These are phyloP conservation scores for Solanum verrucosum DNA, from an alignment of 257 asterid species.

Conservation along the genomic window DNA sequence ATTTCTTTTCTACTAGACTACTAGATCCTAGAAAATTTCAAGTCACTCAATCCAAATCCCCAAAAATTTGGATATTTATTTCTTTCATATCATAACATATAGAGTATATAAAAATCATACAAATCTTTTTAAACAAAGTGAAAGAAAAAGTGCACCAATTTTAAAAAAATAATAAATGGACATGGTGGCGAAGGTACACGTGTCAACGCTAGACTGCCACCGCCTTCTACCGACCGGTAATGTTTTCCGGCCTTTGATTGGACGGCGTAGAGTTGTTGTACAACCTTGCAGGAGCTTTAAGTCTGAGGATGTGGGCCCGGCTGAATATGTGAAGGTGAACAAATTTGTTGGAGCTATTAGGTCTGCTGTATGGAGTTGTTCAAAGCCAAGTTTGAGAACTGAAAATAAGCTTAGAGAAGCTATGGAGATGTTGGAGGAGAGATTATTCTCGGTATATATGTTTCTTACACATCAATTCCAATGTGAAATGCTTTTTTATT, in stretches of 20 bases:
- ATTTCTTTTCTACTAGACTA: not conserved
- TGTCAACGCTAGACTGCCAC: constrained; percentile 43
- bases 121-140: not conserved
- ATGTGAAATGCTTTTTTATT: not conserved
- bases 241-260: constrained; percentile 21
- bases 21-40: not conserved
- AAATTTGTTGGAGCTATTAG: constrained; percentile 38
- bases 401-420: constrained; percentile 34
- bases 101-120: not conserved
- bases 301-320: constrained; percentile 31
- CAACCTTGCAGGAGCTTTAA: constrained; percentile 63
- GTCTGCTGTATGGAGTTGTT: constrained; percentile 66
- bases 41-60: not conserved
- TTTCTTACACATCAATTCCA: not conserved
- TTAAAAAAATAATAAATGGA: constrained; percentile 15
- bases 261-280: constrained; percentile 12
- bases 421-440: constrained; percentile 64
- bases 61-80: not conserved
- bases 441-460: constrained; percentile 49
- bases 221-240: constrained; percentile 28
- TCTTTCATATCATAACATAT: not conserved
- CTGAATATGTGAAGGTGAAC: constrained; percentile 14
- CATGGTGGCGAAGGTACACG: constrained; percentile 50
- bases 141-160: not conserved
- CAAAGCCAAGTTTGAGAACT: constrained; percentile 75